Evolutionary conservation across 371 early-diverging fungal genomes (phyloP), one percentile per base, ranked within the genome.

Genomic region (Mucor ambiguus): DNA sequence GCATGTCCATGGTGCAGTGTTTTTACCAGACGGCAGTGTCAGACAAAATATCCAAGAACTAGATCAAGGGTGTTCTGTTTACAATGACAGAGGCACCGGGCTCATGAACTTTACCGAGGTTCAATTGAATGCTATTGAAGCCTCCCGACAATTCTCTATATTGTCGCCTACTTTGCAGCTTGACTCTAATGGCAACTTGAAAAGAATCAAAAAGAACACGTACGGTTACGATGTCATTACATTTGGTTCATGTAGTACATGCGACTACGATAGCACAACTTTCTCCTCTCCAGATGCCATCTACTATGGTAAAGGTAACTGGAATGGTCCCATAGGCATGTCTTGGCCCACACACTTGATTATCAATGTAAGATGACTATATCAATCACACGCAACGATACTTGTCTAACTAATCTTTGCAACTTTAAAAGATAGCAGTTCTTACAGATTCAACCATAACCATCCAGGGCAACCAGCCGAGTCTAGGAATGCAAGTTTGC

Each of bases 381-480:
- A 1, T 11, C 2, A 1, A 33, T 33, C 30, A 30, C 35, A 10
- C 9, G 4, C 35, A 44, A 32, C 1, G 24, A 6, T 20, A 26
- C 37, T 37, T 54, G 6, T 22, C 22, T 16, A 44, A 44, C n/a
- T 2, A 9, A 4, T 14, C 16, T 38, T 38, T 38, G 5, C 14
- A 10, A 8, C 10, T 49, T 4, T 14, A 12, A 28, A 68, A 74
- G 74, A 60, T 74, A 12, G 73, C 76, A 16, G 68, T 76, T 16
- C n/a, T 43, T 4, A 24, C 33, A 18, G 64, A 55, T 8, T 26
- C 54, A 3, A 68, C 68, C 6, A 46, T 73, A 12, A 37, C 37
- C 10, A 32, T 76, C 7, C 20, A 11, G 18, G 55, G 61, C 0
- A 62, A 62, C n/a, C 35, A 37, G 58, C 70, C 35, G n/a, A 68